These are phyloP conservation scores for Trypanosoma scelopori DNA, from an alignment of 208 protist species.

Conservation along the genomic window DNA sequence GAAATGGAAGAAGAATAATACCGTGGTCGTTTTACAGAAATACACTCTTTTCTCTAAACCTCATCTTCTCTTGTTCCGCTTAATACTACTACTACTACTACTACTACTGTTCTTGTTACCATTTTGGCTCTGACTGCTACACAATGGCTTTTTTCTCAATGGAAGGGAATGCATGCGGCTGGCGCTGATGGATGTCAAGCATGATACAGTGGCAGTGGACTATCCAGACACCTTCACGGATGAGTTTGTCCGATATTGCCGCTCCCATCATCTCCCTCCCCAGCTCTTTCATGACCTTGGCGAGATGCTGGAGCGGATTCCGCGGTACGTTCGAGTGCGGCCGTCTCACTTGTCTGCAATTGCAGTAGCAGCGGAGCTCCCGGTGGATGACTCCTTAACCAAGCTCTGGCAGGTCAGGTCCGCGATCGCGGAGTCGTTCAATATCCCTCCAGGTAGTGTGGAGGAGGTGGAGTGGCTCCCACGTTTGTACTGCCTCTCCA, in stretches of 20 bases:
- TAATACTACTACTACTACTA: no score
- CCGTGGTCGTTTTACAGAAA: not conserved
- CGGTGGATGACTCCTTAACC: not conserved
- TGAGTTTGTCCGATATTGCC: conserved; percentile 53
- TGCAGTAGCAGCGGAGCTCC: not conserved
- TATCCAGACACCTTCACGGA: conserved; percentile 59
- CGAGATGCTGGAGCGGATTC: conserved; percentile 14
- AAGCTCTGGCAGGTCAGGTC: conserved; percentile 11
- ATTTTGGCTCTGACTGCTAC: not conserved
- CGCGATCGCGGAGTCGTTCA: conserved; percentile 30
- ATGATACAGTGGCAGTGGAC: not conserved
- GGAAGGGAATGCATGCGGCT: conserved; percentile 5
- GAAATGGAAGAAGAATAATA: not conserved
- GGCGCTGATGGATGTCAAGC: not conserved
- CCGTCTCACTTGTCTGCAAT: conserved; percentile 15
- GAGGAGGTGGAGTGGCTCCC: conserved; percentile 62
- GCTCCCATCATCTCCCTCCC: conserved; percentile 40
- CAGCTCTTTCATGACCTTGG: conserved; percentile 54
- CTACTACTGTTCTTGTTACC: no score
- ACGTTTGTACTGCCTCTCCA: conserved; percentile 36
- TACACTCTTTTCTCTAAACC: not conserved
- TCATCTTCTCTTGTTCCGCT: not conserved
- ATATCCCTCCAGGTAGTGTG: conserved; percentile 28
- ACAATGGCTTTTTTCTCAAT: conserved; percentile 11
- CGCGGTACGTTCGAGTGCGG: conserved; percentile 66